phyloP scores from a whole-genome alignment of 306 rosid species.

The Abrus pulchellus region DNA sequence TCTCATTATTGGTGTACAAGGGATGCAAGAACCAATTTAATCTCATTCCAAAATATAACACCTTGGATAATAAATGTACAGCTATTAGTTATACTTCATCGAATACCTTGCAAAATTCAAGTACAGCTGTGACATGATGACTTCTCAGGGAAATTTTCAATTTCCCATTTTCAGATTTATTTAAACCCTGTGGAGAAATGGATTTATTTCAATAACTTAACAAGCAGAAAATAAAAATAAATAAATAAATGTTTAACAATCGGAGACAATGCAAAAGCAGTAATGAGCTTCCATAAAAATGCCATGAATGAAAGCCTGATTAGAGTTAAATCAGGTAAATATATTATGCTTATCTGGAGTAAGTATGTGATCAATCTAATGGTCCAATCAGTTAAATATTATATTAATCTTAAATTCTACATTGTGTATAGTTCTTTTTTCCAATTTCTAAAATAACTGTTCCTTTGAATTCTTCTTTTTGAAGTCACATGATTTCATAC shows the following conservation, averaged over 20 bases:
- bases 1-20: slow-evolving; percentile 5
- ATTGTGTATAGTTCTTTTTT: slow-evolving; percentile 4
- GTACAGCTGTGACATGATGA: slow-evolving; percentile 77
- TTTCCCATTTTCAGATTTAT: slow-evolving; percentile 77
- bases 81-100: slow-evolving; percentile 7
- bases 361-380: slow-evolving; percentile 27
- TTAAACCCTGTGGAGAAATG: slow-evolving; percentile 67
- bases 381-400: neutral
- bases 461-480: slow-evolving; percentile 35
- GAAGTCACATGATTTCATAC: slow-evolving; percentile 14
- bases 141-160: slow-evolving; percentile 76
- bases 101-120: slow-evolving; percentile 91
- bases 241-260: neutral
- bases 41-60: slow-evolving; percentile 21
- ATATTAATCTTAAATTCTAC: slow-evolving; percentile 8
- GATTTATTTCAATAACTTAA: slow-evolving; percentile 35
- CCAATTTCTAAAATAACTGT: neutral
- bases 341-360: slow-evolving; percentile 3
- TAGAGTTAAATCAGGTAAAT: slow-evolving; percentile 21
- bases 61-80: slow-evolving; percentile 32
- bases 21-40: slow-evolving; percentile 27
- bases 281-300: slow-evolving; percentile 30
- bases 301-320: slow-evolving; percentile 24
- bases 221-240: neutral
- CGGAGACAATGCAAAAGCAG: slow-evolving; percentile 13